These are phyloP conservation scores for Globisporangium megalacanthum DNA, from an alignment of 352 stramenopile species.

Conservation along the genomic window DNA sequence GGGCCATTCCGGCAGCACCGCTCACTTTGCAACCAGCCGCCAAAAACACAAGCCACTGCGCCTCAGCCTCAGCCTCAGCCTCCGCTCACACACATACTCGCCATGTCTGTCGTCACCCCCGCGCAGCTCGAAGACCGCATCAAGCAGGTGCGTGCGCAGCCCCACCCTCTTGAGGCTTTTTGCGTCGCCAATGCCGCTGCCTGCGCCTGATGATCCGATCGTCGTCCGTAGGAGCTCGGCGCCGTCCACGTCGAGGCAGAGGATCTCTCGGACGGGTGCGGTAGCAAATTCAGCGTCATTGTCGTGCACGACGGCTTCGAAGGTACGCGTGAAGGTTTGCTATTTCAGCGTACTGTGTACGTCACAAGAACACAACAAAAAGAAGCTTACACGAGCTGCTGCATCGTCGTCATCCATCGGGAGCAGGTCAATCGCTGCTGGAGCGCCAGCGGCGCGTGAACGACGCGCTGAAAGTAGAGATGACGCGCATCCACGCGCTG, in stretches of 20 bases:
- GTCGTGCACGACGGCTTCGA: slow-evolving; percentile 79
- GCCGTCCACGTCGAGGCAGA: slow-evolving; percentile 62
- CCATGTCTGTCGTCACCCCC: slow-evolving; percentile 47
- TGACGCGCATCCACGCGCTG: slow-evolving; percentile 79
- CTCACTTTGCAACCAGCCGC: neutral
- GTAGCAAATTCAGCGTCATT: slow-evolving; percentile 80
- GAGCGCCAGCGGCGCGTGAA: slow-evolving; percentile 77
- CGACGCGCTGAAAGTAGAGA: slow-evolving; percentile 76
- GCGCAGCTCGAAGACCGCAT: slow-evolving; percentile 50
- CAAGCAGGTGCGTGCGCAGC: slow-evolving; percentile 20
- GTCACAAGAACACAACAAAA: neutral
- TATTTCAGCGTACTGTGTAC: neutral
- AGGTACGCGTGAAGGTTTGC: slow-evolving; percentile 18
- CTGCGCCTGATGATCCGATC: neutral
- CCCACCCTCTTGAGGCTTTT: too few species aligned
- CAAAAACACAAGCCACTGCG: neutral
- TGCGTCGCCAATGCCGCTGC: neutral
- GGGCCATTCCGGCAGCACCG: too few species aligned
- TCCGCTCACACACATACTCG: neutral
- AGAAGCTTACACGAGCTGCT: too few species aligned
- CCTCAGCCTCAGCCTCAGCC: neutral
- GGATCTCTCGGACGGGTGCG: slow-evolving; percentile 78
- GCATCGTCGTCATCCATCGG: neutral
- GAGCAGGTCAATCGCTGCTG: slow-evolving; percentile 59
- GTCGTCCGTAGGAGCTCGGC: slow-evolving; percentile 38